Percentiles rank a stretch among this genome's conserved stretches.
Evolutionary conservation across 331 rosid species (phyloP).

Genomic region (Phaseolus coccineus): DNA sequence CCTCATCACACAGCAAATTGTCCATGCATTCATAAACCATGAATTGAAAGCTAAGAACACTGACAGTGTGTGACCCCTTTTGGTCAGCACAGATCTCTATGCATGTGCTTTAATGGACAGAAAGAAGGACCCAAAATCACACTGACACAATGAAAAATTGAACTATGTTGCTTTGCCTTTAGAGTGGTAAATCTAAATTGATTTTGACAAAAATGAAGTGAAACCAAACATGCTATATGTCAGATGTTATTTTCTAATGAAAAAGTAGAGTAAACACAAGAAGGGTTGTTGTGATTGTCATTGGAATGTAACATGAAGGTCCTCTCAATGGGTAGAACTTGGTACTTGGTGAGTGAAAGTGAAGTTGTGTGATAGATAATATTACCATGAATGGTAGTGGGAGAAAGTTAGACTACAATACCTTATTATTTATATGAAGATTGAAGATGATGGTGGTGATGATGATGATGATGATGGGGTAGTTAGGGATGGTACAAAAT

Average conservation of each 20-base stretch:
- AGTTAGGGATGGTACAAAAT: background rate
- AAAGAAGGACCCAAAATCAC: background rate
- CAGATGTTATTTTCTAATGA: background rate
- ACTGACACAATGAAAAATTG: background rate
- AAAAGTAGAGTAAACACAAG: background rate
- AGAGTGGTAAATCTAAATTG: too few species aligned
- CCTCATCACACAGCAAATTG: slow-evolving; percentile 20
- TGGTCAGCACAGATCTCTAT: background rate
- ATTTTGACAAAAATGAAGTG: too few species aligned
- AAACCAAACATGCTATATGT: background rate
- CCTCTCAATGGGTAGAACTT: background rate
- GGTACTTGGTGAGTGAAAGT: background rate
- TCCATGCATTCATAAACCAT: background rate
- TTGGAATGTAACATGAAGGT: background rate
- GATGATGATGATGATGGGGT: slow-evolving; percentile 4
- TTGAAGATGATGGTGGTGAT: background rate
- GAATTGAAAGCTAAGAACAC: background rate
- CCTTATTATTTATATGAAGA: background rate
- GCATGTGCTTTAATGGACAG: background rate
- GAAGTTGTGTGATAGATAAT: background rate
- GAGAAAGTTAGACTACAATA: background rate
- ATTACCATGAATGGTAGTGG: background rate
- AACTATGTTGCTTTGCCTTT: too few species aligned
- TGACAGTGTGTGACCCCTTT: background rate
- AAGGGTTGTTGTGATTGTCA: slow-evolving; percentile 3